Percentiles rank a stretch among this genome's conserved stretches.
Evolutionary conservation across 441 rosid genomes (phyloP).

Genomic region (Isatis lusitanica): DNA sequence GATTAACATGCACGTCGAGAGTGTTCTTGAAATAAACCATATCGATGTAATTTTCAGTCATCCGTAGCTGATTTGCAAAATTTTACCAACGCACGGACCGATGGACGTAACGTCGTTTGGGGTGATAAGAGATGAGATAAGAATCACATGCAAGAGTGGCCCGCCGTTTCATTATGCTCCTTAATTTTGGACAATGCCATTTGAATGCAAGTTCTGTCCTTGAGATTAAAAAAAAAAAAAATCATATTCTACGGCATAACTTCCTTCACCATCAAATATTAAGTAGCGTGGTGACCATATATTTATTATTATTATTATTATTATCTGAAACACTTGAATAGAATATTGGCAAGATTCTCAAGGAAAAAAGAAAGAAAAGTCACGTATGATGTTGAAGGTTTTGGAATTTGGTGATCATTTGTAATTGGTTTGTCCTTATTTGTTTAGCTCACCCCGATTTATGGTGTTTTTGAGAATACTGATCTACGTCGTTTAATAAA

Average conservation of each 20-base stretch:
- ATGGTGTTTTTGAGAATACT: background rate
- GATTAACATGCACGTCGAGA: background rate
- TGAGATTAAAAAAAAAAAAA: background rate
- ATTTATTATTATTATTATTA: background rate
- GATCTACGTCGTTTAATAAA: background rate
- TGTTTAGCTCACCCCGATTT: background rate
- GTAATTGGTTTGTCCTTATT: background rate
- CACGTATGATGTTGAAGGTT: background rate
- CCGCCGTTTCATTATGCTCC: constrained; percentile 26
- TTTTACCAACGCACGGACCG: background rate
- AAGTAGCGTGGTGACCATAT: background rate
- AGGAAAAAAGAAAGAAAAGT: background rate
- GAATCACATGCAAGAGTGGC: constrained; percentile 30
- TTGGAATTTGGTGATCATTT: background rate
- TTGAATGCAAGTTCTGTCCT: constrained; percentile 11
- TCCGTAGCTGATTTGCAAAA: background rate
- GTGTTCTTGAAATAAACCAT: background rate
- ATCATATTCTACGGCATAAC: background rate
- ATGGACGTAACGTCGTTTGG: background rate
- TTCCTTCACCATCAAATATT: background rate
- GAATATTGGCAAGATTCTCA: background rate
- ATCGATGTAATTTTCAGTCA: background rate
- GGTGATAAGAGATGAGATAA: constrained; percentile 17
- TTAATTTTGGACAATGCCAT: constrained; percentile 26
- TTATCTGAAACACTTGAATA: background rate